Base-by-base conservation (phyloP, 164 flowering plant species). In the Macadamia tetraphylla region DNA sequence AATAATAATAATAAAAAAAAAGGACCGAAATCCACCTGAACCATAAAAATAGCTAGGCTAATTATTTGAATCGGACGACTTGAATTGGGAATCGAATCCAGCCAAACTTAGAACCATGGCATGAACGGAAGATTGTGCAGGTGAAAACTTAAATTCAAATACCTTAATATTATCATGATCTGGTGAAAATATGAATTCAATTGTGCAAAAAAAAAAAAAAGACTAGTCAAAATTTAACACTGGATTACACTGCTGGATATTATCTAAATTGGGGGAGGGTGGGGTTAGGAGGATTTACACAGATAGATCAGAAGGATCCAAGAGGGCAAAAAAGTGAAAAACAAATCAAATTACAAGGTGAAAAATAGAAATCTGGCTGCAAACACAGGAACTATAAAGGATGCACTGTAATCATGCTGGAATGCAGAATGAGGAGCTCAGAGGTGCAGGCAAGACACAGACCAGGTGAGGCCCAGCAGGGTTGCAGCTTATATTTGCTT, bases 391-490 rank as follows among this genome's bases (percentile, higher is more conserved):
- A 48, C 18, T 30, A 42, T 15, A 31, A 43, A 67, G 46, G 43
- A 63, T 55, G 29, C 35, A 30, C 40, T 43, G 13, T 8, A 57
- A 58, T 86, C 75, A 88, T 6, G 86, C 83, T 35, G 97, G 88
- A 60, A 88, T 77, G 71, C 98, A 95, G 75, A 78, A 95, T 11
- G 99, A 92, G 29, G 98, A 95, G 86, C 98, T 88, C 67, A 91
- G 89, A 71, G 86, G 71, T 0, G 98, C 91, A 68, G 99, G 99
- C 85, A 92, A 81, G 65, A 95, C 86, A 68, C 99, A 89, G 46
- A 95, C 84, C 70, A 95, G 75, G 71, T 95, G 98, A 0, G 99
- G 98, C 9, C 90, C 96, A 32, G 97, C 82, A 60, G 96, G 98
- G 62, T 84, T 95, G 88, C 94, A 85, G 62, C 94, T 90, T 78